Conservation (phyloP, 2,329 filamentous ascomycete species). For the Stromatinia cepivora region DNA sequence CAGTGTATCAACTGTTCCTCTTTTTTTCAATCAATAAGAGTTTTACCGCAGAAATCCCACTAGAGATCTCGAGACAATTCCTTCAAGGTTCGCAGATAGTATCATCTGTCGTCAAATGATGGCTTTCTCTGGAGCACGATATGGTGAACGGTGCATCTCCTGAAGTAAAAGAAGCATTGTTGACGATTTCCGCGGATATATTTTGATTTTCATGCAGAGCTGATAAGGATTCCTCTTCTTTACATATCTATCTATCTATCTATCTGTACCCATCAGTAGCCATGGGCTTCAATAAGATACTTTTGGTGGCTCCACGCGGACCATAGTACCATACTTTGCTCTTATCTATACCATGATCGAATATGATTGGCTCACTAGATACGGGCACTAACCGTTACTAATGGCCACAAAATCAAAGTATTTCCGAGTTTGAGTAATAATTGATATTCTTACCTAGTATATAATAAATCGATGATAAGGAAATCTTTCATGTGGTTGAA, state of each 20-base stretch:
- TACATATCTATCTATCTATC: not conserved
- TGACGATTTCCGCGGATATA: constrained; percentile 21
- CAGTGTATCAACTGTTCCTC: not conserved
- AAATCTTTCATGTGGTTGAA: not conserved
- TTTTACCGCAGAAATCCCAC: not conserved
- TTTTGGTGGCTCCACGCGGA: constrained; percentile 2
- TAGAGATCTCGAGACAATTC: not conserved
- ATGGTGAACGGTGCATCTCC: constrained; percentile 5
- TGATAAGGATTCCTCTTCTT: not conserved
- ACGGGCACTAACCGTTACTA: constrained; percentile 9
- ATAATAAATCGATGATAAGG: not conserved
- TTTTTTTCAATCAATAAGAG: not conserved
- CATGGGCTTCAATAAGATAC: not conserved
- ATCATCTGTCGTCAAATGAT: not conserved
- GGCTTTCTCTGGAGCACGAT: not conserved
- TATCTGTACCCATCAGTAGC: constrained; percentile 7
- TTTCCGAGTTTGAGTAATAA: constrained; percentile 10
- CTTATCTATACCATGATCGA: constrained; percentile 9
- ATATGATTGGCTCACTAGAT: constrained; percentile 14
- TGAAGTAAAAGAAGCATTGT: not conserved
- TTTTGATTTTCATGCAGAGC: not conserved
- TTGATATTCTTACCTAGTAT: not conserved
- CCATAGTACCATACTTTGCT: not conserved
- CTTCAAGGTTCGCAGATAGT: not conserved
- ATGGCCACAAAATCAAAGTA: constrained; percentile 9